Base-by-base conservation (phyloP, 148 eudicot species). In the Chenopodium album region DNA sequence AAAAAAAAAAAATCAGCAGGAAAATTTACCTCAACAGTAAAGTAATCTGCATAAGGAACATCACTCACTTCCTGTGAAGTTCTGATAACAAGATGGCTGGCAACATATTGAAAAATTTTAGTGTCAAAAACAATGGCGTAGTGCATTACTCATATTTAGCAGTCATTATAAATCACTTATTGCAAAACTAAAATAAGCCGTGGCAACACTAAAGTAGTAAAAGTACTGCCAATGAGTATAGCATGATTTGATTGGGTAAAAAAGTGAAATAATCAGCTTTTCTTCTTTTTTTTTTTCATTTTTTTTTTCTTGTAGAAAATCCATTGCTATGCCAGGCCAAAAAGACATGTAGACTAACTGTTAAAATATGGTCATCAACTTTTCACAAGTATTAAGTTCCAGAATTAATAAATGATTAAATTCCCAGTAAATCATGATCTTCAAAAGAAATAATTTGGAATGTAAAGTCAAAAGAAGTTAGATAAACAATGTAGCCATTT, bases 31-130 rank as follows among this genome's bases (percentile, higher is more conserved):
- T 96, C 94, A 82, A 94, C 95, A n/a, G 82, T 83, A 82, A 96
- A 96, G 87, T 96, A 96, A 90, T 96, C 99, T 71, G 90, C 99
- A 66, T 94, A 96, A 19, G 99, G 99, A 71, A 96, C 97, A 81
- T 94, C 98, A 86, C 75, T 89, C 83, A 96, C 90, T 83, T 89
- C 93, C 89, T 96, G 99, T 23, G 94, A 87, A 32, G 95, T 91
- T 88, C 89, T 90, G 75, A 94, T 81, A 84, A 94, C 87, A 84
- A 96, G 88, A 86, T 91, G 98, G 78, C 99, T 96, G 98, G 46
- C 81, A 90, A 80, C 78, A 82, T 14, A 60, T 70, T 29, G 28
- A 84, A n/a, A 60, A 75, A 71, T 80, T 80, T 34, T 32, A 37
- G 52, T 71, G 9, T n/a, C 8, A 48, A 31, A 47, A 60, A 37